Conservation (phyloP, 2,329 filamentous ascomycete genomes). For the Rosellinia necatrix region DNA sequence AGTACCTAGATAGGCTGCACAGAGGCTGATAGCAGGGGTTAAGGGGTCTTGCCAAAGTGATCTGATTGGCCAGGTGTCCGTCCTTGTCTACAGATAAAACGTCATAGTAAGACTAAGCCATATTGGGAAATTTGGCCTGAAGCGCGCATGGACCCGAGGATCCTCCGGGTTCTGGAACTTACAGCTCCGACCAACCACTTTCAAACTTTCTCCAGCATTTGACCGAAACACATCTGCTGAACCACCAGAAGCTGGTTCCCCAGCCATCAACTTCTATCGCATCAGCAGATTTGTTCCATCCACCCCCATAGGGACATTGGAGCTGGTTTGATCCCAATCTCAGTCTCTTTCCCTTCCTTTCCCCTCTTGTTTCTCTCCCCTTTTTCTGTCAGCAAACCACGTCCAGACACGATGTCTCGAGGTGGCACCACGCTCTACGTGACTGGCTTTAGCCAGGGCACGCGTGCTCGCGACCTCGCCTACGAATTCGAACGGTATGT, state of each 20-base stretch:
- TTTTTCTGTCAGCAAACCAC: constrained; percentile 12
- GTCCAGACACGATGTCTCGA: constrained; percentile 73
- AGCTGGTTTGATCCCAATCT: background rate
- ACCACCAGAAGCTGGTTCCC: constrained; percentile 12
- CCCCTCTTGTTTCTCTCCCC: background rate
- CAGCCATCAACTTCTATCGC: constrained; percentile 25
- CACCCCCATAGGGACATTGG: constrained; percentile 5
- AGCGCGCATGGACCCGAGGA: constrained; percentile 14
- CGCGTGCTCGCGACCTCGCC: constrained; percentile 96
- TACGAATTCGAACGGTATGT: constrained; percentile 99
- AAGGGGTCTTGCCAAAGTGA: no score
- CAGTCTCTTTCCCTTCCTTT: background rate
- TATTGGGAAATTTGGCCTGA: background rate
- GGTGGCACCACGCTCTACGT: constrained; percentile 95
- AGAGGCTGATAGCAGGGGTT: no score
- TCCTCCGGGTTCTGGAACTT: constrained; percentile 21
- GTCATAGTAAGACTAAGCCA: constrained; percentile 17
- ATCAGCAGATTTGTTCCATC: constrained; percentile 6
- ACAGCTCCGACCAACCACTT: constrained; percentile 24
- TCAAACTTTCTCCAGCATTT: constrained; percentile 29
- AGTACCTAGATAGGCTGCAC: no score
- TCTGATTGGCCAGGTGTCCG: background rate
- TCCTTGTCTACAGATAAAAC: constrained; percentile 2
- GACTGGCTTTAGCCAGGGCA: constrained; percentile 98
- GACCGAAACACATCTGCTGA: constrained; percentile 20